Percentiles rank a stretch among this genome's conserved stretches.
These are phyloP conservation scores for Domatiomyces globalis DNA, from an alignment of 2,329 filamentous ascomycete genomes.

Conservation along the genomic window DNA sequence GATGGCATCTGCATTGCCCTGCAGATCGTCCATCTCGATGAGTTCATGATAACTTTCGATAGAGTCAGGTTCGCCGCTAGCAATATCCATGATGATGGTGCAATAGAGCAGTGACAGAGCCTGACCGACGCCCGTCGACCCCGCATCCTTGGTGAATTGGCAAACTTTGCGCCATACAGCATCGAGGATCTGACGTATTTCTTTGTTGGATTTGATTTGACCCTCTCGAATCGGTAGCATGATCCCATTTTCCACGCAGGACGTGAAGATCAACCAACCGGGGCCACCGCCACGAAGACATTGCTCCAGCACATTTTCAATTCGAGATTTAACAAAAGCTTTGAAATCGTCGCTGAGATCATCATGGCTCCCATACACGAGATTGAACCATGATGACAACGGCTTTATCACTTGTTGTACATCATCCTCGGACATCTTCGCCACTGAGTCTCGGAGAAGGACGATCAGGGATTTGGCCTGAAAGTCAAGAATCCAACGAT, in stretches of 20 bases:
- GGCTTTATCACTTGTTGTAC: not conserved
- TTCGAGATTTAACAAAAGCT: not conserved
- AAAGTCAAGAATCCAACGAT: conserved; percentile 1
- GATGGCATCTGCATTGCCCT: conserved; percentile 52
- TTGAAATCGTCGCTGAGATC: not conserved
- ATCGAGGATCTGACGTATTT: not conserved
- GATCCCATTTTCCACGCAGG: not conserved
- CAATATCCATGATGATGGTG: conserved; percentile 72
- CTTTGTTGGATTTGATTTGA: not conserved
- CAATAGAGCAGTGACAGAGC: conserved; percentile 52
- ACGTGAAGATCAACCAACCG: not conserved
- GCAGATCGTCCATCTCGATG: conserved; percentile 42
- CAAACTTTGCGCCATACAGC: not conserved
- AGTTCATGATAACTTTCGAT: conserved; percentile 70
- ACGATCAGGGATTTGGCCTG: conserved; percentile 6
- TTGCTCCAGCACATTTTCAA: not conserved
- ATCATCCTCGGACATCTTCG: not conserved
- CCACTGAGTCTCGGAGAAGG: conserved; percentile 2
- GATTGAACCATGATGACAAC: not conserved
- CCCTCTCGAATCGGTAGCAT: not conserved
- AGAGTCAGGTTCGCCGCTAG: conserved; percentile 77
- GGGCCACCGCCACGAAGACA: not conserved
- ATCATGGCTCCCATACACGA: not conserved
- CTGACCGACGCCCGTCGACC: not conserved
- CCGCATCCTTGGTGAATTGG: not conserved